Conservation (phyloP, 768 basidiomycete genomes). For the Mycena filopes region DNA sequence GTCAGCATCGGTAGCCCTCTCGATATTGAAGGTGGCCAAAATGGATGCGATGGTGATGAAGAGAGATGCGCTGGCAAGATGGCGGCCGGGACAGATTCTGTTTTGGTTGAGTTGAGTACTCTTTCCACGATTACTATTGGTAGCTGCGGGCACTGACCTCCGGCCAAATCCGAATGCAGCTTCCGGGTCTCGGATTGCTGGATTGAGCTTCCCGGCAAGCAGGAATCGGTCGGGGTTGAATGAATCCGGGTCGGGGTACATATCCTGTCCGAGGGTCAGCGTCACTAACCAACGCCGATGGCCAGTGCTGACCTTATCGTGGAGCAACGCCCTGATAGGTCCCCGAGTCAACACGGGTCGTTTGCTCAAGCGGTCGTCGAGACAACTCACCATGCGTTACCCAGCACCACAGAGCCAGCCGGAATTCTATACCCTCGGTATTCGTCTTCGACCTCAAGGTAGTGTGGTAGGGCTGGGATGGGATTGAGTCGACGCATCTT, state of each 20-base stretch:
- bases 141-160: slow-evolving; percentile 19
- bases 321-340: no score
- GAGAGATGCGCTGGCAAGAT: slow-evolving; percentile 3
- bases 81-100: slow-evolving; percentile 33
- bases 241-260: slow-evolving; percentile 35
- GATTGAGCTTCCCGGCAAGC: neutral
- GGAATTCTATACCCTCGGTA: no score
- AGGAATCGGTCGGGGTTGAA: slow-evolving; percentile 44
- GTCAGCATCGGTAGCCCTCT: slow-evolving; percentile 15
- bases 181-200: neutral
- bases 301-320: neutral
- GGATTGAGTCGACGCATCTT: neutral
- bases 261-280: no score
- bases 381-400: no score
- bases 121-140: no score
- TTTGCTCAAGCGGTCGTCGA: no score
- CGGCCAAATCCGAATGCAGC: slow-evolving; percentile 20
- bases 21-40: slow-evolving; percentile 25
- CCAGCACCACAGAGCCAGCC: no score
- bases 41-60: slow-evolving; percentile 22
- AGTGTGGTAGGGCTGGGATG: no score
- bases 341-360: no score
- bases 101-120: neutral
- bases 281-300: neutral
- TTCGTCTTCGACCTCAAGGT: no score